These are phyloP conservation scores for Oemleria cerasiformis DNA, from an alignment of 306 rosid genomes.

Conservation along the genomic window DNA sequence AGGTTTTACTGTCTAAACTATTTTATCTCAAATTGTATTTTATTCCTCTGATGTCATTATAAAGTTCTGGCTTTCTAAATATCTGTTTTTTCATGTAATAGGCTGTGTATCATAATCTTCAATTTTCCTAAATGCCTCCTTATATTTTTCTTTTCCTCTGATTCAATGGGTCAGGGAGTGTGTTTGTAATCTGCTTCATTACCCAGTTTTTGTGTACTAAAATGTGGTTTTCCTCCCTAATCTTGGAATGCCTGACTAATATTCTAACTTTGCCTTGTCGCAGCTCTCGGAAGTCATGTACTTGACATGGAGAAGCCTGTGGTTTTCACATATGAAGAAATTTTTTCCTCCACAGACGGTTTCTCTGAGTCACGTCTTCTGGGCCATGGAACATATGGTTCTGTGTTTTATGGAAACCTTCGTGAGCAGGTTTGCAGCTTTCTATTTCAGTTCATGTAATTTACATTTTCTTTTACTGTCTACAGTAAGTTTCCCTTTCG, in stretches of 20 bases:
- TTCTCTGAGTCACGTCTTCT: slow-evolving; percentile 89
- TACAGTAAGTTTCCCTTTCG: slow-evolving; percentile 16
- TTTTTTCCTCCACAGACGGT: slow-evolving; percentile 63
- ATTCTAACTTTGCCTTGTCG: slow-evolving; percentile 23
- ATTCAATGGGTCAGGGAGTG: neutral
- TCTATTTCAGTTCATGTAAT: slow-evolving; percentile 17
- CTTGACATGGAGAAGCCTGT: slow-evolving; percentile 82
- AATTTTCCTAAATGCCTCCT: neutral
- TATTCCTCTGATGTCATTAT: slow-evolving; percentile 14
- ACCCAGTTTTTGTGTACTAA: neutral
- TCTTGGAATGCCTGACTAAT: slow-evolving; percentile 11
- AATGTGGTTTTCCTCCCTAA: slow-evolving; percentile 14
- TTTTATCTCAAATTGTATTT: slow-evolving; percentile 10
- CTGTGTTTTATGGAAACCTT: slow-evolving; percentile 78
- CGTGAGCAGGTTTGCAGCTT: slow-evolving; percentile 68
- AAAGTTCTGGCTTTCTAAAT: slow-evolving; percentile 9
- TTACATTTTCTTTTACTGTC: neutral
- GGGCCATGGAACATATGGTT: slow-evolving; percentile 95
- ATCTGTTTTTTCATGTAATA: neutral
- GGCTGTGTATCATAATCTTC: neutral
- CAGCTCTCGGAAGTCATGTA: slow-evolving; percentile 65
- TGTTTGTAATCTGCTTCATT: neutral
- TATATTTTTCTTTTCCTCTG: neutral
- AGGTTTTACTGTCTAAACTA: slow-evolving; percentile 47
- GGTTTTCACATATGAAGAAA: slow-evolving; percentile 75